phyloP scores from a whole-genome alignment of 805 yeast species.

The Metschnikowia santaceciliae region DNA sequence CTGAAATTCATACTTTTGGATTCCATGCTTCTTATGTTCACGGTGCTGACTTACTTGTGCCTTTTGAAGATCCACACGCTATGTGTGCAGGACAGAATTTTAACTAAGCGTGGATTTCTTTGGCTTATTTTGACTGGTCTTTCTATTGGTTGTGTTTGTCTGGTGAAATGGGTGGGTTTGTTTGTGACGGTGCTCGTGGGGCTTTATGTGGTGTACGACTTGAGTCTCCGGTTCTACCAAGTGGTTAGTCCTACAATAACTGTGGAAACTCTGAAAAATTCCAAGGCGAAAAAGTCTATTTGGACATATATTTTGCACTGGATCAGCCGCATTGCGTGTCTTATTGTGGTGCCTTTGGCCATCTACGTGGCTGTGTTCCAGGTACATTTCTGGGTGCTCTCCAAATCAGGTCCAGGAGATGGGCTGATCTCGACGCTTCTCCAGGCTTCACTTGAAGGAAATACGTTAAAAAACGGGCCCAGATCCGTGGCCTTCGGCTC shows the following conservation, averaged over 20 bases:
- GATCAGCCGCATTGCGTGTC: conserved; percentile 57
- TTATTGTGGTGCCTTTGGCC: conserved; percentile 67
- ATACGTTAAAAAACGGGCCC: conserved; percentile 63
- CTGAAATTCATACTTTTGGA: conserved; percentile 74
- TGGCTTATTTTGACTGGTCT: conserved; percentile 65
- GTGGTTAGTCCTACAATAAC: neutral
- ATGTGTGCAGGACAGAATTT: conserved; percentile 33
- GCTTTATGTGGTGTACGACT: conserved; percentile 51
- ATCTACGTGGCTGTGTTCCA: conserved; percentile 74
- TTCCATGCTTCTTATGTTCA: conserved; percentile 72
- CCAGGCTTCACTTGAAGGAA: conserved; percentile 78
- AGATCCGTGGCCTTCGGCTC: conserved; percentile 63
- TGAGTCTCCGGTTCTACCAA: conserved; percentile 43
- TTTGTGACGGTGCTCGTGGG: conserved; percentile 63
- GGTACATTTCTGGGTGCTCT: conserved; percentile 72
- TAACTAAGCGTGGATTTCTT: conserved; percentile 35
- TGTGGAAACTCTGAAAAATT: too few species aligned
- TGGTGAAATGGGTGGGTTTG: conserved; percentile 83
- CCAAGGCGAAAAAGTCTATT: neutral
- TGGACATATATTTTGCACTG: conserved; percentile 57
- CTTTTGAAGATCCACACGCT: conserved; percentile 46
- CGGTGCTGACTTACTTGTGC: conserved; percentile 44
- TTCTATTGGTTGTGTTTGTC: conserved; percentile 77
- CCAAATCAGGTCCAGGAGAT: conserved; percentile 88
- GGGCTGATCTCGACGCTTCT: conserved; percentile 84